phyloP scores from a whole-genome alignment of 176 grass and related monocot genomes.

The Paspalum notatum region DNA sequence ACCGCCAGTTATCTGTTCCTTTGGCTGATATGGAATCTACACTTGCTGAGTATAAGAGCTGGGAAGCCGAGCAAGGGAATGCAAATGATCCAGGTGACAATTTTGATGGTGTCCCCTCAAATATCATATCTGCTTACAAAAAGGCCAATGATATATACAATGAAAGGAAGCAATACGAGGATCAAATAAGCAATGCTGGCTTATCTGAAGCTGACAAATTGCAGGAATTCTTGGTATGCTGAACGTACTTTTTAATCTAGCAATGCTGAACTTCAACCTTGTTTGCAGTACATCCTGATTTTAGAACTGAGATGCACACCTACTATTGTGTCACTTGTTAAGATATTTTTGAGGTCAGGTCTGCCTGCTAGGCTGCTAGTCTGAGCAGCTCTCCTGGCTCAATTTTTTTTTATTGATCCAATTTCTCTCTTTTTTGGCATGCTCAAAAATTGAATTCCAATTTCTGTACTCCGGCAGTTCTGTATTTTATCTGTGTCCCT shows the following conservation, averaged over 20 bases:
- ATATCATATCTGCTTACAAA: slow-evolving; percentile 64
- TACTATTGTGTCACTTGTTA: neutral
- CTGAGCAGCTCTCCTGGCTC: neutral
- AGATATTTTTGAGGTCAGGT: slow-evolving; percentile 8
- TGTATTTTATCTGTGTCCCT: neutral
- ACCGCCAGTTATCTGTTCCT: slow-evolving; percentile 92
- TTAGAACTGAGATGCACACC: neutral
- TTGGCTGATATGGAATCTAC: slow-evolving; percentile 68
- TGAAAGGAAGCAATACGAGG: slow-evolving; percentile 79
- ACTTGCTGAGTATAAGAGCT: slow-evolving; percentile 79
- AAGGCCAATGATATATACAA: slow-evolving; percentile 81
- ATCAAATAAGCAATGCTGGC: slow-evolving; percentile 52
- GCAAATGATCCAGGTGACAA: slow-evolving; percentile 61
- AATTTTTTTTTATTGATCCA: neutral
- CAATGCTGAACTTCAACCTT: slow-evolving; percentile 22
- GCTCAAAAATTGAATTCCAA: neutral
- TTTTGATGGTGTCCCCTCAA: slow-evolving; percentile 76
- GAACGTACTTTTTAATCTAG: neutral
- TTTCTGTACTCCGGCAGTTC: neutral
- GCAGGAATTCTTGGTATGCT: slow-evolving; percentile 73
- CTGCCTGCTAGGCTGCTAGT: neutral
- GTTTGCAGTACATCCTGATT: neutral
- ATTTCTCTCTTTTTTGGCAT: neutral
- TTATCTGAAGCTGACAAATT: slow-evolving; percentile 69
- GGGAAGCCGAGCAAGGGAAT: slow-evolving; percentile 91